Evolutionary conservation across 1,284 basidiomycete species (phyloP), one percentile per base, ranked within the genome.

Genomic region (Stereum hirsutum): DNA sequence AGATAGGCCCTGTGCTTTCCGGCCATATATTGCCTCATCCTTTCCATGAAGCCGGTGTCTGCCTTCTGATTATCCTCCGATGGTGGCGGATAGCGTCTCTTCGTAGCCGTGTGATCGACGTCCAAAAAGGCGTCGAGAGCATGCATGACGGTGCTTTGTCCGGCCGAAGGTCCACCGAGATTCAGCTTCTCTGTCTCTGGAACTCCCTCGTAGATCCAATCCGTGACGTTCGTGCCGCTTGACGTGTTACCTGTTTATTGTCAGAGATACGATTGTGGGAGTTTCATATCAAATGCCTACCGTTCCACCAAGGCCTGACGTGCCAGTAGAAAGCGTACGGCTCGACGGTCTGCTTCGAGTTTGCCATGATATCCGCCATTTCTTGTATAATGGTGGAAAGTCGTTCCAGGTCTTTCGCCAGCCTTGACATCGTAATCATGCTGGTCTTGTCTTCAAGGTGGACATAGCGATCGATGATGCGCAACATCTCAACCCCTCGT

Each of bases 251-350:
- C n/a, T n/a, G n/a, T n/a, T n/a, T n/a, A n/a, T n/a, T n/a, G n/a
- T n/a, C n/a, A n/a, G n/a, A n/a, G n/a, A n/a, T n/a, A n/a, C n/a
- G n/a, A n/a, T n/a, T n/a, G n/a, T n/a, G n/a, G n/a, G n/a, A n/a
- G n/a, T n/a, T n/a, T n/a, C n/a, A n/a, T n/a, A n/a, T n/a, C n/a
- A n/a, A n/a, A n/a, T n/a, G n/a, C 48, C 88, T 89, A 15, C 93
- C 95, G 34, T 82, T 78, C 65, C 82, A 96, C 95, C 95, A 99
- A 1, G 92, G 93, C 37, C 95, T 80, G 50, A 93, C 81, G 41
- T 82, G 70, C 76, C 87, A 91, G 63, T 95, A 95, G 63, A 99
- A 98, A 45, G 80, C 72, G 49, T 83, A 78, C 4, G 95, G 95
- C 54, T 92, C 87, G 57, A 92, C 89, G 20, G 70, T 69, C 5